Evolutionary conservation across 257 asterid species (phyloP), one percentile per base, ranked within the genome.

Genomic region (Ilex aquifolium): DNA sequence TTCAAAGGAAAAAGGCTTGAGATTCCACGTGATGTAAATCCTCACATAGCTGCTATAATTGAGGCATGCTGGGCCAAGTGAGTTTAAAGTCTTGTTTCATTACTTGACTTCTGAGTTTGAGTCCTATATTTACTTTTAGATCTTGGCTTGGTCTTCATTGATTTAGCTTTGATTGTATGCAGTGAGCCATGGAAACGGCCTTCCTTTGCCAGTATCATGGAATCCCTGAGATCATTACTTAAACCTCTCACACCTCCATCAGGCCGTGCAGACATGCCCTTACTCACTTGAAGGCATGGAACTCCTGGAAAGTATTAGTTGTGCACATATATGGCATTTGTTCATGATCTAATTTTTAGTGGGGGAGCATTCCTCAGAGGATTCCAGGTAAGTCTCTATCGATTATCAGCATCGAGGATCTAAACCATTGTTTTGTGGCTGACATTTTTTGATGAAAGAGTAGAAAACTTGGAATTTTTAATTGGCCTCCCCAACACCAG

Each of bases 121-220:
- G 13, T 13, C 6, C 27, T 40, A 39, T 15, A 14, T 62, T 62
- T 30, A 16, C 55, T 21, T 27, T 51, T 42, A 31, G 60, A 16
- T 16, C 29, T 21, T 46, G 31, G 29, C 40, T 69, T 32, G 8
- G n/a, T 30, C 60, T 56, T 64, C 16, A 60, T 60, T 57, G 29
- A 67, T 31, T 30, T 29, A 12, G 4, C 7, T 17, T 71, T 42
- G 21, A 44, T 44, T 8, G 15, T 64, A 60, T 65, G 86, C 90
- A 93, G 99, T 56, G 97, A 93, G 69, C 78, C 97, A 56, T 80
- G 99, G 94, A 85, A 82, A 65, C 87, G 99, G 51, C 97, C 99
- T 21, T 85, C 97, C 31, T 90, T 93, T 75, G 39, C 89, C 72
- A 72, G 69, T 77, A 77, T 93, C 71, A 90, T 93, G 97, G 97